phyloP scores from a whole-genome alignment of 1,284 basidiomycete species.

The Mycosarcoma maydis region DNA sequence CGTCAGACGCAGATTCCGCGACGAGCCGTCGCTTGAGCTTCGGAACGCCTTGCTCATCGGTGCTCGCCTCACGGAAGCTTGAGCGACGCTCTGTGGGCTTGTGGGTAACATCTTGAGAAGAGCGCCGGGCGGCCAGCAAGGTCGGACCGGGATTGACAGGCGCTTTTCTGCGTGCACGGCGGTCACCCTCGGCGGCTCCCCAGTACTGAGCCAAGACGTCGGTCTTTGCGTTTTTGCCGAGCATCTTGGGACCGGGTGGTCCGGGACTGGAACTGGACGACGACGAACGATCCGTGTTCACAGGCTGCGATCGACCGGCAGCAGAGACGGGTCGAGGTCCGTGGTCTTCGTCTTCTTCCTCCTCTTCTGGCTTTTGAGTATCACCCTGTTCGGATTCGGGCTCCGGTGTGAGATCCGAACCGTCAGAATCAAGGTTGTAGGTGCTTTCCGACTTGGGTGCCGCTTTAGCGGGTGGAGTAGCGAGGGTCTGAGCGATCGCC shows the following conservation, averaged over 20 bases:
- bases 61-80: constrained; percentile 38
- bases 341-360: constrained; percentile 35
- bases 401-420: constrained; percentile 46
- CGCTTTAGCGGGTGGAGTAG: constrained; percentile 4
- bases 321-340: constrained; percentile 16
- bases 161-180: constrained; percentile 45
- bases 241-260: constrained; percentile 61
- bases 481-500: constrained; percentile 11
- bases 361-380: constrained; percentile 11
- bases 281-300: constrained; percentile 21
- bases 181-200: constrained; percentile 61
- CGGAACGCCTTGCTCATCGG: constrained; percentile 14
- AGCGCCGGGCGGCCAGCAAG: constrained; percentile 22
- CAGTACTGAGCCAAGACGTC: constrained; percentile 64
- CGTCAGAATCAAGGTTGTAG: constrained; percentile 39
- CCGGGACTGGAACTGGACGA: constrained; percentile 37
- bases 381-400: constrained; percentile 41
- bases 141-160: constrained; percentile 35
- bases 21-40: constrained; percentile 37
- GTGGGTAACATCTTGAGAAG: constrained; percentile 23
- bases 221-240: constrained; percentile 64
- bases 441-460: constrained; percentile 1
- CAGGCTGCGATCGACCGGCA: constrained; percentile 20
- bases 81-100: constrained; percentile 30
- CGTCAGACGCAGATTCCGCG: constrained; percentile 40